These are phyloP conservation scores for Acacia confusa DNA, from an alignment of 306 rosid species.

Conservation along the genomic window DNA sequence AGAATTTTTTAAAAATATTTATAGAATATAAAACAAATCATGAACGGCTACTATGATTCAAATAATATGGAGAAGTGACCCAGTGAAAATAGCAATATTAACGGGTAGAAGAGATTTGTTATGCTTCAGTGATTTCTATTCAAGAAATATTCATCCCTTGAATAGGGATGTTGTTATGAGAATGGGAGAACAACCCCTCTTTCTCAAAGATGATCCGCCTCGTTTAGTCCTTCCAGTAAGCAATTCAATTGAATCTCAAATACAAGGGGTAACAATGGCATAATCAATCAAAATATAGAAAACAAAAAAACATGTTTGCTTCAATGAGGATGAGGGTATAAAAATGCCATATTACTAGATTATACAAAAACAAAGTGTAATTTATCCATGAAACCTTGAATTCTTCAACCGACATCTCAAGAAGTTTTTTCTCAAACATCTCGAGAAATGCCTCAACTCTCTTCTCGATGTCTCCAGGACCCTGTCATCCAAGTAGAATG, in stretches of 20 bases:
- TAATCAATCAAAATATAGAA: slow-evolving; percentile 24
- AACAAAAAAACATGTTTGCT: neutral
- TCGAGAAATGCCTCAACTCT: slow-evolving; percentile 86
- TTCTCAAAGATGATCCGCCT: neutral
- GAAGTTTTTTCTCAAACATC: slow-evolving; percentile 68
- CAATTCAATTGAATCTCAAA: slow-evolving; percentile 22
- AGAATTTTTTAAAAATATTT: neutral
- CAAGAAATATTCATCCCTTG: slow-evolving; percentile 2
- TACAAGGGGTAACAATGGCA: slow-evolving; percentile 13
- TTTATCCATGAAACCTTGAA: slow-evolving; percentile 65
- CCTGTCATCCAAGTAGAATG: slow-evolving; percentile 49
- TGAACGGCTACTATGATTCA: neutral
- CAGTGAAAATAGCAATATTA: slow-evolving; percentile 1
- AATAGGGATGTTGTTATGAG: neutral
- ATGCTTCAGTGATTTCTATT: neutral
- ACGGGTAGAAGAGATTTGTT: neutral
- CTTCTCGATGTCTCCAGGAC: slow-evolving; percentile 70
- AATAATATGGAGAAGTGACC: neutral
- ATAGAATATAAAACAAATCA: neutral
- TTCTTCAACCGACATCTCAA: slow-evolving; percentile 78
- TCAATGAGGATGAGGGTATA: slow-evolving; percentile 17
- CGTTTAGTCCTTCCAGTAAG: slow-evolving; percentile 3
- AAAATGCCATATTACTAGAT: neutral
- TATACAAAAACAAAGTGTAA: slow-evolving; percentile 10
- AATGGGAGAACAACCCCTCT: neutral